These are phyloP conservation scores for Penicillium aurantiogriseum DNA, from an alignment of 2,329 filamentous ascomycete species.

Conservation along the genomic window DNA sequence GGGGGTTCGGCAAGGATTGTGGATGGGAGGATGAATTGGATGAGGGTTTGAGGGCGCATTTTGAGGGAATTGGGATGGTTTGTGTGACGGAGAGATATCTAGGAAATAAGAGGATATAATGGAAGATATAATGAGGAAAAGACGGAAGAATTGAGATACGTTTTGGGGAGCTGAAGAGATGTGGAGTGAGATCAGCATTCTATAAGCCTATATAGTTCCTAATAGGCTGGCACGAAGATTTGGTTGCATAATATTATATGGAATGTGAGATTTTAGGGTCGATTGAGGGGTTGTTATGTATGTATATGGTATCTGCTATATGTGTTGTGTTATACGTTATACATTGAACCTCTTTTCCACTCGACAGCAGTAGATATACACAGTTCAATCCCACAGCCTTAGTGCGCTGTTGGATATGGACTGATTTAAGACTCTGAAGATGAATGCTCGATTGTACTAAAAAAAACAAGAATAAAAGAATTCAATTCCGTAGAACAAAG, in stretches of 20 bases:
- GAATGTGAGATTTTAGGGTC: too few species aligned
- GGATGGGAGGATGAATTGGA: slow-evolving; percentile 10
- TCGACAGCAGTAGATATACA: too few species aligned
- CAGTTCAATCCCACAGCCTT: too few species aligned
- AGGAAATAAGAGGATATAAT: neutral
- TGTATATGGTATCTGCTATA: too few species aligned
- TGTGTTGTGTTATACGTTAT: too few species aligned
- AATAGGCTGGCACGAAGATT: too few species aligned
- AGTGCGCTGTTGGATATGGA: too few species aligned
- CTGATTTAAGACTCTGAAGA: too few species aligned
- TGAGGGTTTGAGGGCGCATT: slow-evolving; percentile 17
- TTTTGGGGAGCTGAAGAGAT: neutral
- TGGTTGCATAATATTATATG: too few species aligned
- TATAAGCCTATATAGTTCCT: too few species aligned
- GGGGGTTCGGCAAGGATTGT: slow-evolving; percentile 7
- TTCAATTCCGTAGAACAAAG: neutral
- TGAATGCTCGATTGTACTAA: neutral
- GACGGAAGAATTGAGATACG: neutral
- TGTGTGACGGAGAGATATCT: neutral
- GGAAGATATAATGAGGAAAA: neutral
- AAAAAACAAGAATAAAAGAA: neutral
- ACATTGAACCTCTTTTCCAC: too few species aligned
- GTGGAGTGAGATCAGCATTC: neutral
- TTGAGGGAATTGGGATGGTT: neutral
- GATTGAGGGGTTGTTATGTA: too few species aligned